phyloP scores from a whole-genome alignment of 257 asterid species.

The Echium plantagineum region DNA sequence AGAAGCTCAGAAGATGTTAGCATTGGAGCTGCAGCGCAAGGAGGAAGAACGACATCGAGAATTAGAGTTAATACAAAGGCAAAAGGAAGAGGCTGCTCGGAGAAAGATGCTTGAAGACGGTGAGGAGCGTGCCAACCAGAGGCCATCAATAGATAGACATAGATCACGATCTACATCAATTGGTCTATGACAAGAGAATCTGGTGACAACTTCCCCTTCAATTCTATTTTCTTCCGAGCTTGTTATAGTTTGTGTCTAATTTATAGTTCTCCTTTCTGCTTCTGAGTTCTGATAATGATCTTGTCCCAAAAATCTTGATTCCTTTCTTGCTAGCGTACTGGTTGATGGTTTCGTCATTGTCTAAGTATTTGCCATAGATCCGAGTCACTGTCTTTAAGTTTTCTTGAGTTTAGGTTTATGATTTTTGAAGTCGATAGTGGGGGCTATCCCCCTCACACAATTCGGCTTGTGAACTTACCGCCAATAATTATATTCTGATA shows the following conservation, averaged over 20 bases:
- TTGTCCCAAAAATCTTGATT: too few species aligned
- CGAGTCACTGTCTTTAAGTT: too few species aligned
- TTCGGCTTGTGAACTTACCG: too few species aligned
- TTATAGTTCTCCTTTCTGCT: not conserved
- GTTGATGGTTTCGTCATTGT: too few species aligned
- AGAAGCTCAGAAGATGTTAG: slow-evolving; percentile 84
- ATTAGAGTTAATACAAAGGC: slow-evolving; percentile 77
- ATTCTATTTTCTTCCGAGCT: not conserved
- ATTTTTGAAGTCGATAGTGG: too few species aligned
- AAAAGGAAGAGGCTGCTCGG: slow-evolving; percentile 73
- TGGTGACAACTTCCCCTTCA: not conserved
- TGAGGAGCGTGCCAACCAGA: slow-evolving; percentile 44
- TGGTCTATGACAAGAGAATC: slow-evolving; percentile 21
- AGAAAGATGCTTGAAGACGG: slow-evolving; percentile 64
- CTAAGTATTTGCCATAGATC: too few species aligned
- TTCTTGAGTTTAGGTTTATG: too few species aligned
- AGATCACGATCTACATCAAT: slow-evolving; percentile 37
- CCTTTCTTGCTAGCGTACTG: too few species aligned
- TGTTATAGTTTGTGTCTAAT: not conserved
- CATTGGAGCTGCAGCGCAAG: slow-evolving; percentile 61
- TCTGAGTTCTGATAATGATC: too few species aligned
- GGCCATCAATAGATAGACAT: slow-evolving; percentile 24
- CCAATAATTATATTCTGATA: too few species aligned
- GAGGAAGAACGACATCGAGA: slow-evolving; percentile 81
- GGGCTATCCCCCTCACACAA: too few species aligned